Conservation (phyloP, 129 eudicot species). For the Apium graveolens region DNA sequence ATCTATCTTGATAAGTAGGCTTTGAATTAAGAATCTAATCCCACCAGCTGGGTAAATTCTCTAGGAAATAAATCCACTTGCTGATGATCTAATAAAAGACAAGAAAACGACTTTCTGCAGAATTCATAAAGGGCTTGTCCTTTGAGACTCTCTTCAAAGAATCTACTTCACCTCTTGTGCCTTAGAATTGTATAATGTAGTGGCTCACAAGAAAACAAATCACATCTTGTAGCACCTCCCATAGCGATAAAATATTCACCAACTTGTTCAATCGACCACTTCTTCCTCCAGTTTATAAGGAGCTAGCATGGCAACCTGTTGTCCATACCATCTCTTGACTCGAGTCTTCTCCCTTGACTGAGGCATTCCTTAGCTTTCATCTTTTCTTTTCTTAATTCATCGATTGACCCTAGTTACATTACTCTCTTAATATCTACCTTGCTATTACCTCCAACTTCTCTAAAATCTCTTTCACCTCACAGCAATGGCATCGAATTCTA, state of each 20-base stretch:
- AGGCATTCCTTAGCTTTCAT: neutral
- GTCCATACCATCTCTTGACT: conserved; percentile 15
- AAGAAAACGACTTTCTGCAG: conserved; percentile 40
- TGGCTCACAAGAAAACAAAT: conserved; percentile 15
- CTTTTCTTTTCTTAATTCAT: neutral
- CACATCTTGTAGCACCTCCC: conserved; percentile 19
- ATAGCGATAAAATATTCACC: conserved; percentile 21
- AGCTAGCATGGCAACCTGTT: conserved; percentile 20
- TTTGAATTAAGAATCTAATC: conserved; percentile 42
- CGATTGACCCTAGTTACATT: neutral
- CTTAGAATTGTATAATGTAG: conserved; percentile 2
- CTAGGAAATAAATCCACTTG: conserved; percentile 41
- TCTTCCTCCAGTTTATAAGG: conserved; percentile 23
- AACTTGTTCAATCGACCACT: conserved; percentile 28
- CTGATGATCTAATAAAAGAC: conserved; percentile 37
- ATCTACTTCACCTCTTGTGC: conserved; percentile 15
- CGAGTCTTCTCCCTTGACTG: conserved; percentile 16
- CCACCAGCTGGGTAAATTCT: conserved; percentile 46
- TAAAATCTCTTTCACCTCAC: neutral
- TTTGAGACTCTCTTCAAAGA: conserved; percentile 22
- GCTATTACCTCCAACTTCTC: neutral
- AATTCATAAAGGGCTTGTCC: conserved; percentile 27
- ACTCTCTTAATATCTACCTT: neutral
- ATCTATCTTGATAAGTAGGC: conserved; percentile 41
- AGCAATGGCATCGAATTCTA: conserved; percentile 35